Evolutionary conservation across 257 asterid species (phyloP).

Genomic region (Verbena officinalis): DNA sequence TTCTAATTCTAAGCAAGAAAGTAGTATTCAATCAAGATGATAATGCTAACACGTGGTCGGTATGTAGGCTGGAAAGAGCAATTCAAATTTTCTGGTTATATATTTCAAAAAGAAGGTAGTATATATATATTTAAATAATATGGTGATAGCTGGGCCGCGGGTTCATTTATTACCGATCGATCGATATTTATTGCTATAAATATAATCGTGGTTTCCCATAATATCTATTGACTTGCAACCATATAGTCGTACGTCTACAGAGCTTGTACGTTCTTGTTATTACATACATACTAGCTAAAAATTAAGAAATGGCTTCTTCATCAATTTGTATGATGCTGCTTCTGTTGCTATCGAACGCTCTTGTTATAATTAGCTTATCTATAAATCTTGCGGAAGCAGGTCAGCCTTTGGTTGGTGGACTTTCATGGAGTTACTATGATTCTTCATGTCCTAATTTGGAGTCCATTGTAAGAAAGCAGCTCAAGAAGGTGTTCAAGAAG

Average conservation of each 20-base stretch:
- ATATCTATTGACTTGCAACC: neutral
- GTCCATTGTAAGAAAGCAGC: constrained; percentile 46
- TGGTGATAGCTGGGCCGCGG: constrained; percentile 19
- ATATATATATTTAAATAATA: no score
- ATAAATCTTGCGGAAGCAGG: constrained; percentile 31
- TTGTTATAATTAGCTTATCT: constrained; percentile 25
- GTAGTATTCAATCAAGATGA: neutral
- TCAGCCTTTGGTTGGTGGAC: constrained; percentile 49
- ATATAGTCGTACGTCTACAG: no score
- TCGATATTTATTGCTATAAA: constrained; percentile 6
- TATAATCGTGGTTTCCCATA: neutral
- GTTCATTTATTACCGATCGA: constrained; percentile 23
- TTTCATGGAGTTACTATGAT: constrained; percentile 49
- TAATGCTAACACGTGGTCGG: neutral
- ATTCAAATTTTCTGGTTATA: neutral
- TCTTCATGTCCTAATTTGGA: constrained; percentile 54
- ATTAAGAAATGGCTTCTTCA: constrained; percentile 28
- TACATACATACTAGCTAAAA: no score
- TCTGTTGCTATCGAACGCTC: constrained; percentile 22
- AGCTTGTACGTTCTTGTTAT: no score
- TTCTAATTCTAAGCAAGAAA: no score
- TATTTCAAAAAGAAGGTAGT: neutral
- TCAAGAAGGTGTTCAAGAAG: constrained; percentile 41
- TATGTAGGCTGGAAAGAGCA: neutral
- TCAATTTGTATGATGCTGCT: constrained; percentile 18